Evolutionary conservation across 768 basidiomycete genomes (phyloP), one percentile per base, ranked within the genome.

Genomic region (Fomitopsis serialis): DNA sequence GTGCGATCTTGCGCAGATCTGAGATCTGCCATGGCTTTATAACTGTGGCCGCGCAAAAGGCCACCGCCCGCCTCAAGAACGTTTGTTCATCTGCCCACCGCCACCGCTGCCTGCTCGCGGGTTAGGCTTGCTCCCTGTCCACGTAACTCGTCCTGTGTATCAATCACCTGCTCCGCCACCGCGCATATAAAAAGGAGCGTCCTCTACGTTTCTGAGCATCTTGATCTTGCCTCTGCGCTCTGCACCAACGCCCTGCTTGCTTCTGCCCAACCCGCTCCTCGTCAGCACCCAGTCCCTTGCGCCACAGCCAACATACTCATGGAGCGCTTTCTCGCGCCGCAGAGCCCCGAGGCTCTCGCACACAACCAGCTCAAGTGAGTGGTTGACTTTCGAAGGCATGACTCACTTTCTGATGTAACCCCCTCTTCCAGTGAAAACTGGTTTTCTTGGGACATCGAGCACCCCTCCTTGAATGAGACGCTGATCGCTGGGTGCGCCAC

Each of bases 401-500:
- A 13, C 34, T 47, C 12, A 21, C 37, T 21, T 56, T 46, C 12
- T 19, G 48, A 56, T 23, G 51, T 59, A 59, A 60, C 11, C 5
- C 29, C 5, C 58, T 60, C 52, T 58, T 64, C 13, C 61, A 89
- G 87, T 43, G 83, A 89, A 67, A 85, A 85, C 56, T 79, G 75
- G 68, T 77, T 77, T 57, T 73, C 71, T 42, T 89, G 87, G 87
- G 85, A 89, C 63, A 76, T 78, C 34, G 80, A 87, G 59, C 80
- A 84, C 58, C 82, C 82, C 13, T 79, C 80, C 12, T 74, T 87
- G 63, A 77, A 87, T 70, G 87, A 90, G 67, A 81, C 80, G 2
- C 78, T 90, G 53, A 79, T 90, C 40, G 85, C 89, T 1, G 80
- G 83, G 21, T 87, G 81, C 60, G 87, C 89, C n/a, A 84, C 89